phyloP scores from a whole-genome alignment of 495 filamentous ascomycete species.

The Penicillium argentinense region DNA sequence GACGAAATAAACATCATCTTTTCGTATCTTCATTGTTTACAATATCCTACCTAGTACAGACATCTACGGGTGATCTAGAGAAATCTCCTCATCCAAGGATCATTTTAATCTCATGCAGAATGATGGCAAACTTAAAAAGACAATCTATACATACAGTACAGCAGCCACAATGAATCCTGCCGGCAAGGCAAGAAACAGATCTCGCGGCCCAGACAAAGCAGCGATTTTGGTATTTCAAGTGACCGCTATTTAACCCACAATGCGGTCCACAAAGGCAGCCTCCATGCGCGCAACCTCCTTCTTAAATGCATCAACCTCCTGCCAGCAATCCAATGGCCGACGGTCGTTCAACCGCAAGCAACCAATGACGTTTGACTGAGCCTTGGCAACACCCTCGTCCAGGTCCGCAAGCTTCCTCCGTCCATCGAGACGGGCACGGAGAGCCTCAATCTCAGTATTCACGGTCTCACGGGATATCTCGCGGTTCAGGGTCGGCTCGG shows the following conservation, averaged over 20 bases:
- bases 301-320: constrained; percentile 89
- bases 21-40: not conserved
- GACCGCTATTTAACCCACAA: constrained; percentile 53
- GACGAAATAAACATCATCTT: not conserved
- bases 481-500: constrained; percentile 29
- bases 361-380: constrained; percentile 72
- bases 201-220: constrained; percentile 5
- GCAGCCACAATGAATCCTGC: constrained; percentile 12
- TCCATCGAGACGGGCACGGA: constrained; percentile 71
- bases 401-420: constrained; percentile 68
- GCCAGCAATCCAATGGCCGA: constrained; percentile 91
- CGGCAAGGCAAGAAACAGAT: constrained; percentile 4
- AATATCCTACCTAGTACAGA: too few species aligned
- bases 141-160: constrained; percentile 36
- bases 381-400: constrained; percentile 67
- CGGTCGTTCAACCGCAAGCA: constrained; percentile 86
- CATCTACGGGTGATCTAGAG: too few species aligned
- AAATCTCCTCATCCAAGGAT: constrained; percentile 11
- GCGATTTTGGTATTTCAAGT: constrained; percentile 13
- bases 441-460: constrained; percentile 67
- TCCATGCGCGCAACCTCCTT: constrained; percentile 81
- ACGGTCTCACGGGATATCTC: constrained; percentile 54
- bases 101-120: constrained; percentile 18
- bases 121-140: constrained; percentile 24
- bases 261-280: constrained; percentile 81